Evolutionary conservation across 495 filamentous ascomycete species (phyloP).

Genomic region (Aspergillus indologenus): DNA sequence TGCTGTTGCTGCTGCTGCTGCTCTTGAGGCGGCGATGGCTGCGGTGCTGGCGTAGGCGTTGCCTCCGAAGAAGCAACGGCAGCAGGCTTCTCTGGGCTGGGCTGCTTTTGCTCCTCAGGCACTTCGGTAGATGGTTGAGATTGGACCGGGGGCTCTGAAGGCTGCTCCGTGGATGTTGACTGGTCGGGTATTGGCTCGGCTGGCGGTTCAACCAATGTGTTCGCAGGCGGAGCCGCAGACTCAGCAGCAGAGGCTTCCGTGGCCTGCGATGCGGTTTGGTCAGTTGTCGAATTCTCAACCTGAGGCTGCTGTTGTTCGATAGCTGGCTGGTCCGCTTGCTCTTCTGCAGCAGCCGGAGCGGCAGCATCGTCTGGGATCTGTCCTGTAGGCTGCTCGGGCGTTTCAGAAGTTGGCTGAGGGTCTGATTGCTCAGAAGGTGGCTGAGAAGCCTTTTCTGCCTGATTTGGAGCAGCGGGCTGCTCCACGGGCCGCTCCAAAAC

Average conservation of each 20-base stretch:
- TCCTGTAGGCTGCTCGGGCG: conserved; percentile 7
- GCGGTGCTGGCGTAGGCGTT: background rate
- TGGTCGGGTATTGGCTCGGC: background rate
- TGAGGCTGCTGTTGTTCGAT: background rate
- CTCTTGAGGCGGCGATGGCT: background rate
- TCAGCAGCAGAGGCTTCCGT: background rate
- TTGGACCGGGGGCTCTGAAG: conserved; percentile 1
- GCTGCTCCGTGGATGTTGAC: background rate
- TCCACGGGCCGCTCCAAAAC: background rate
- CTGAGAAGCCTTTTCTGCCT: background rate
- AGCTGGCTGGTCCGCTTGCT: conserved; percentile 4
- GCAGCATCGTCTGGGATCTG: conserved; percentile 1
- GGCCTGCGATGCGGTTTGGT: background rate
- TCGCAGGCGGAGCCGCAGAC: background rate
- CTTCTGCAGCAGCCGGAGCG: background rate
- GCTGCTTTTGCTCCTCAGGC: conserved; percentile 1
- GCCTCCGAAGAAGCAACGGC: background rate
- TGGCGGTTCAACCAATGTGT: background rate
- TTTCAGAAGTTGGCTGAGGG: conserved; percentile 1
- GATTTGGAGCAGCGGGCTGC: background rate
- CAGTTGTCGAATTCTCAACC: background rate
- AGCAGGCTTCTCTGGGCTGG: conserved; percentile 1
- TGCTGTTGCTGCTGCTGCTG: background rate
- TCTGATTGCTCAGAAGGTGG: background rate
- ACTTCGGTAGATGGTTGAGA: conserved; percentile 3